Conservation (phyloP, 2,329 filamentous ascomycete species). For the Anthostomella pinea region DNA sequence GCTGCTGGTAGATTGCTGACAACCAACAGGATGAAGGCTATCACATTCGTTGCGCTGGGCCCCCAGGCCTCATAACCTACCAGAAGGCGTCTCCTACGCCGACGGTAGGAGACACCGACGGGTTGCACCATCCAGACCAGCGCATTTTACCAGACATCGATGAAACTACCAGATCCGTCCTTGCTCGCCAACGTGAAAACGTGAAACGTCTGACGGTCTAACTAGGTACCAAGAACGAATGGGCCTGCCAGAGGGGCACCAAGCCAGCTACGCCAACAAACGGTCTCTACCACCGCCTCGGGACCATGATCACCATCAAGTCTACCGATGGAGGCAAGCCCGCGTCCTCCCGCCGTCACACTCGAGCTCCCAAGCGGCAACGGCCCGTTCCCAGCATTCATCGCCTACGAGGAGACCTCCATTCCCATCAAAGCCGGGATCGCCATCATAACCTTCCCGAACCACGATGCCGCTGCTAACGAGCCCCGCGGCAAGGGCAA, state of each 20-base stretch:
- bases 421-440: conserved; percentile 45
- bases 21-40: too few species aligned
- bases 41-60: too few species aligned
- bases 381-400: conserved; percentile 46
- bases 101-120: too few species aligned
- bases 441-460: conserved; percentile 48
- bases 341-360: conserved; percentile 31
- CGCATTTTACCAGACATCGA: too few species aligned
- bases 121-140: too few species aligned
- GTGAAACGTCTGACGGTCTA: too few species aligned
- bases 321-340: conserved; percentile 32
- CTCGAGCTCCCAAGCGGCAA: conserved; percentile 31
- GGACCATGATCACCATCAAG: conserved; percentile 36
- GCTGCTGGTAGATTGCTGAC: too few species aligned
- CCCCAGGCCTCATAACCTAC: too few species aligned
- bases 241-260: conserved; percentile 39
- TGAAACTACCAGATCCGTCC: conserved; percentile 42
- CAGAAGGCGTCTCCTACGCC: too few species aligned
- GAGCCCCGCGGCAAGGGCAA: conserved; percentile 44
- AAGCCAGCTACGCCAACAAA: conserved; percentile 33
- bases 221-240: conserved; percentile 37
- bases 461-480: conserved; percentile 46
- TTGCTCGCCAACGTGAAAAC: conserved; percentile 35
- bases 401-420: conserved; percentile 42
- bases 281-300: conserved; percentile 33